Conservation (phyloP, 768 basidiomycete species). For the Termitomyces titanicus region DNA sequence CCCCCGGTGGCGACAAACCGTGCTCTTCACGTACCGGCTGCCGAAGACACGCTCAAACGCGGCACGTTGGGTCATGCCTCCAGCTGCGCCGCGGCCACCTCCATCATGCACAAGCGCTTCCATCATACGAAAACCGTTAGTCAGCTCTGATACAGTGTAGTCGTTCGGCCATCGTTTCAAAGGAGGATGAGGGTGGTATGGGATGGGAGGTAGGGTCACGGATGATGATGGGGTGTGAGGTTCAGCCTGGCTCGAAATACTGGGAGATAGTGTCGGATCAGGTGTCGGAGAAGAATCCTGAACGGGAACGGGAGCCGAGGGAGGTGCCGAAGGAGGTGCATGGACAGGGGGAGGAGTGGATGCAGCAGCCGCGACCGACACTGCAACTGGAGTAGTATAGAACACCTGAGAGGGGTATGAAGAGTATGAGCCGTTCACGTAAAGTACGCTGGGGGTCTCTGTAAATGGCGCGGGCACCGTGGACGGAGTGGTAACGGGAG, state of each 20-base stretch:
- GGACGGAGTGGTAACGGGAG: conserved; percentile 10
- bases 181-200: conserved; percentile 59
- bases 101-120: conserved; percentile 36
- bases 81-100: conserved; percentile 28
- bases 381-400: not conserved
- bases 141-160: conserved; percentile 65
- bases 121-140: conserved; percentile 54
- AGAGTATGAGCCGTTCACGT: not conserved
- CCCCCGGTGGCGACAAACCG: conserved; percentile 67
- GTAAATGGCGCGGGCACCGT: not conserved
- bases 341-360: not conserved
- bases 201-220: conserved; percentile 25
- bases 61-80: conserved; percentile 52
- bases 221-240: conserved; percentile 2
- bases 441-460: not conserved
- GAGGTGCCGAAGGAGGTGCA: not conserved
- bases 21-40: conserved; percentile 69
- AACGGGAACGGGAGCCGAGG: not conserved
- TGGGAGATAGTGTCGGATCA: conserved; percentile 2
- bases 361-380: not conserved
- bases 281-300: conserved; percentile 4
- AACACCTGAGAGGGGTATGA: conserved; percentile 1
- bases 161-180: conserved; percentile 77
- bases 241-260: conserved; percentile 10
- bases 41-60: conserved; percentile 73